These are phyloP conservation scores for Saccharum spontaneum DNA, from an alignment of 176 grass and related monocot genomes.

Conservation along the genomic window DNA sequence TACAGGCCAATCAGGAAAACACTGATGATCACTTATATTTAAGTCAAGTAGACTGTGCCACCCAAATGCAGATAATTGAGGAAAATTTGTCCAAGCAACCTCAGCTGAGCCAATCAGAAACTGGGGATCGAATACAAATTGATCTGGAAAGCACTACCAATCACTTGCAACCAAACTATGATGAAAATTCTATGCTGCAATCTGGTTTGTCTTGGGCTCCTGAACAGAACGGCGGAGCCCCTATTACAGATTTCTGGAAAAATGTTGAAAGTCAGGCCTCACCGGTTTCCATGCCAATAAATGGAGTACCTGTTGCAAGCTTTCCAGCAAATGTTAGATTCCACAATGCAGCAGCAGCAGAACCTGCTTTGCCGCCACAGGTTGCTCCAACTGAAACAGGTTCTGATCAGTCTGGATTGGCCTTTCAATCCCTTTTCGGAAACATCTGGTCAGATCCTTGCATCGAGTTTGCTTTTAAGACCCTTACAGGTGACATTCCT, in stretches of 20 bases:
- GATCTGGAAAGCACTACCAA: constrained; percentile 20
- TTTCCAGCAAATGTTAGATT: constrained; percentile 39
- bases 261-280: constrained; percentile 35
- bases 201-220: constrained; percentile 28
- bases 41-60: neutral
- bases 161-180: constrained; percentile 44
- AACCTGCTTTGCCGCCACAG: constrained; percentile 18
- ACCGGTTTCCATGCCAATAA: constrained; percentile 20
- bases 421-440: constrained; percentile 48
- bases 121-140: constrained; percentile 22
- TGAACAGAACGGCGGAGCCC: constrained; percentile 30
- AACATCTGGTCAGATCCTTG: constrained; percentile 37
- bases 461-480: too few relatives aligned
- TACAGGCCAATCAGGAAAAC: constrained; percentile 13
- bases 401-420: constrained; percentile 34
- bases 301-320: constrained; percentile 15
- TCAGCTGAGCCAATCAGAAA: constrained; percentile 27
- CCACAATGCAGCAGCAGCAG: constrained; percentile 3
- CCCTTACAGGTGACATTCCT: too few relatives aligned
- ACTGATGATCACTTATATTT: constrained; percentile 7
- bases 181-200: constrained; percentile 36
- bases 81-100: neutral
- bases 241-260: constrained; percentile 22
- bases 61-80: constrained; percentile 17
- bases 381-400: neutral